Evolutionary conservation across 179 eudicot genomes (phyloP).

Genomic region (Carnegiea gigantea): DNA sequence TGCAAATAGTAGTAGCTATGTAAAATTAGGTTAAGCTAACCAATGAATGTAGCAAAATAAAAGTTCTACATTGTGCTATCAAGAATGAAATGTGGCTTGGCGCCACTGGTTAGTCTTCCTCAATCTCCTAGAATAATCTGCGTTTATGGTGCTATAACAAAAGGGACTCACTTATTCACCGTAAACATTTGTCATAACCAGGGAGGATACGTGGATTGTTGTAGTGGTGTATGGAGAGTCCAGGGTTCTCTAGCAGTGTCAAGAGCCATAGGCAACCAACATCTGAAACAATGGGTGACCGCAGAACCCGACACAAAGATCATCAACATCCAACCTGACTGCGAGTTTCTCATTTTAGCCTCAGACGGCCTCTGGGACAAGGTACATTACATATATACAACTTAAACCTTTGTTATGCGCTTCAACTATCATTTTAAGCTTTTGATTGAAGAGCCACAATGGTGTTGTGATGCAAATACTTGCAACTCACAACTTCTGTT

Average conservation of each 20-base stretch:
- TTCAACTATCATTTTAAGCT: background rate
- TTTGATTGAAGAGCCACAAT: no score
- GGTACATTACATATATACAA: constrained; percentile 23
- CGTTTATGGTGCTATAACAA: background rate
- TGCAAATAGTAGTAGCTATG: no score
- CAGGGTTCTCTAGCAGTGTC: constrained; percentile 72
- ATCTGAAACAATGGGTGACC: constrained; percentile 57
- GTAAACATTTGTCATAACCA: background rate
- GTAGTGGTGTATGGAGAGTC: constrained; percentile 65
- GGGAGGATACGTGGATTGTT: constrained; percentile 68
- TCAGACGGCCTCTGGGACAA: constrained; percentile 76
- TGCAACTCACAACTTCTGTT: background rate
- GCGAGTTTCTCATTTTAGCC: constrained; percentile 60
- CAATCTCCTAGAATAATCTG: no score
- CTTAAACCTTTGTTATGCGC: no score
- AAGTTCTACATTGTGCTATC: no score
- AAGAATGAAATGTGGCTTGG: no score
- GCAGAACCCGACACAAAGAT: constrained; percentile 61
- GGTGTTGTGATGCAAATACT: no score
- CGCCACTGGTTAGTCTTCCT: no score
- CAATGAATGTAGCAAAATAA: no score
- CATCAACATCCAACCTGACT: constrained; percentile 35
- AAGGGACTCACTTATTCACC: background rate
- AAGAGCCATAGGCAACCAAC: constrained; percentile 56
- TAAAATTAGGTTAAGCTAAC: no score